Base-by-base conservation (phyloP, 2,329 filamentous ascomycete species). In the Fusarium sp. region DNA sequence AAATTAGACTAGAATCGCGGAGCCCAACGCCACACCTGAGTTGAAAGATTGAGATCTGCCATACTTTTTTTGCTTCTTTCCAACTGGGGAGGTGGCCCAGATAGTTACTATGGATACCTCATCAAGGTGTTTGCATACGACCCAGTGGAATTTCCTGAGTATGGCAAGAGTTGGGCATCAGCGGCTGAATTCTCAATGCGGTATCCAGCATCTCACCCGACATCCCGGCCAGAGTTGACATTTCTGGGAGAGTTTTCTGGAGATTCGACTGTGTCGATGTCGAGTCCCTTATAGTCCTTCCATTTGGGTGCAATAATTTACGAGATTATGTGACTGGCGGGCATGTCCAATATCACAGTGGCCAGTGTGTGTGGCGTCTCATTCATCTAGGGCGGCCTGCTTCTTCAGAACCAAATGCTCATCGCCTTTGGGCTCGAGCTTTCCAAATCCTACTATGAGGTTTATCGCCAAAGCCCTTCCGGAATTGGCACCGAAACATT, bases 101-200 rank as follows among this genome's bases (percentile, higher is more conserved):
- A 67, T 28, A 67, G 63, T 8, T 64, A 67, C 47, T 67, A 67
- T 43, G 59, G 64, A 34, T 67, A 67, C 26, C 63, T 67, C 21
- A 59, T 67, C 43, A 64, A 64, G 46, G 64, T 67, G 59, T 67
- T 60, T 47, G 51, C 55, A 17, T 24, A 24, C 7, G 3, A 24
- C 24, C 24, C 24, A 24, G 24, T 24, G 7, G 24, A 24, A 7
- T 24, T 24, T 24, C 3, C 24, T 24, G 24, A 64, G 34, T 67
- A 67, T 49, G 58, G 55, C 7, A 60, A 46, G 9, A 67, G 59
- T 22, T 67, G 63, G 63, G n/a, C 64, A 24, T 15, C 24, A n/a
- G 63, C 55, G 5, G 59, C 59, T 7, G 59, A 64, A 21, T 67
- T 60, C 5, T 67, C 64, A 15, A 67, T 67, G 55, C 38, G 43